phyloP scores from a whole-genome alignment of 805 yeast genomes.

The Candida pseudofarinosa region DNA sequence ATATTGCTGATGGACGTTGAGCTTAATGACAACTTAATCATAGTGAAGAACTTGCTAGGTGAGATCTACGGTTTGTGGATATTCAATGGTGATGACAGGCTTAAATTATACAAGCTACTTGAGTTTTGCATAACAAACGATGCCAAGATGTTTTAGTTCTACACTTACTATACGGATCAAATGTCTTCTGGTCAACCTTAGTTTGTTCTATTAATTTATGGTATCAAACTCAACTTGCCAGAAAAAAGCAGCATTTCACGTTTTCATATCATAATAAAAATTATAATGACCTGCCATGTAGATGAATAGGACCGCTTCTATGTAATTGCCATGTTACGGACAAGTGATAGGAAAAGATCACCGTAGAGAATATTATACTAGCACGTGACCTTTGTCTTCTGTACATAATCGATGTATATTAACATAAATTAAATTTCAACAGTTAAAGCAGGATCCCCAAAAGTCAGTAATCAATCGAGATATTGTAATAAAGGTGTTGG shows the following conservation, averaged over 20 bases:
- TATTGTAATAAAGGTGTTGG: background rate
- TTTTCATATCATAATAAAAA: no score
- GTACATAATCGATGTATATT: background rate
- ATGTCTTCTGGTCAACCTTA: no score
- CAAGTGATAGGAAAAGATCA: no score
- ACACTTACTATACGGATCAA: no score
- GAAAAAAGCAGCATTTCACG: no score
- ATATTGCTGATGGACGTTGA: slow-evolving; percentile 58
- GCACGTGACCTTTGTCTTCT: background rate
- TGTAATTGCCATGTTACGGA: no score
- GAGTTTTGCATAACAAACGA: slow-evolving; percentile 38
- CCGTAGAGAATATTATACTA: background rate
- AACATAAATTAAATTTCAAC: background rate
- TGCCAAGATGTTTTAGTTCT: slow-evolving; percentile 6
- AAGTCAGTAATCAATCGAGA: background rate
- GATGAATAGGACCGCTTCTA: no score
- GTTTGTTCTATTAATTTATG: no score
- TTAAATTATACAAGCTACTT: slow-evolving; percentile 47
- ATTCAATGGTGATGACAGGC: slow-evolving; percentile 64
- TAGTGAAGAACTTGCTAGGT: slow-evolving; percentile 62
- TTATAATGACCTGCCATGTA: no score
- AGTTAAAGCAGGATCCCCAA: background rate
- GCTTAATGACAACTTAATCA: slow-evolving; percentile 63
- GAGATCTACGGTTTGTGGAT: slow-evolving; percentile 79
- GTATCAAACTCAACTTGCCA: no score